These are phyloP conservation scores for Aspergillus melleus DNA, from an alignment of 2,329 filamentous ascomycete genomes.

Conservation along the genomic window DNA sequence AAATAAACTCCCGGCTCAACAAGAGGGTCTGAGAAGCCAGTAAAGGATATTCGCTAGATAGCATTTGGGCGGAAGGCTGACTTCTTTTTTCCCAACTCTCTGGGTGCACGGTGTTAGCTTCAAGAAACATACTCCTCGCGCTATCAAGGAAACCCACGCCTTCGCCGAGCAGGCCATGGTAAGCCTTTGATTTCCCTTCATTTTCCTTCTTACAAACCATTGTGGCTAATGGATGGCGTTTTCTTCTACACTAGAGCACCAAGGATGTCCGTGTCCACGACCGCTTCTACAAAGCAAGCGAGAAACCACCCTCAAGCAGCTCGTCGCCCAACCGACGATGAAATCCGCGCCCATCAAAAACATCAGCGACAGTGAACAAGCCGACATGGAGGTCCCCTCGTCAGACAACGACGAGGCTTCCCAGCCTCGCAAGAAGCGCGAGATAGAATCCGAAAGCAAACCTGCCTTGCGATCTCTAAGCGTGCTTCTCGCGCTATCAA, in stretches of 20 bases:
- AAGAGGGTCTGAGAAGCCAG: too few relatives aligned
- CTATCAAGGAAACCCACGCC: too few relatives aligned
- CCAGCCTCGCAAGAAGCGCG: slow-evolving; percentile 42
- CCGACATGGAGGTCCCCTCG: slow-evolving; percentile 46
- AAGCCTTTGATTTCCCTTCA: too few relatives aligned
- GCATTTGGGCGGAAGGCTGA: slow-evolving; percentile 70
- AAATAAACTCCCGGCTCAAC: too few relatives aligned
- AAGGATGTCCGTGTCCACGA: slow-evolving; percentile 14
- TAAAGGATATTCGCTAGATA: slow-evolving; percentile 27
- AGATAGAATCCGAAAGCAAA: slow-evolving; percentile 23
- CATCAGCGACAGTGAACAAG: slow-evolving; percentile 48
- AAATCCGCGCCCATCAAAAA: slow-evolving; percentile 40
- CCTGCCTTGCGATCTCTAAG: slow-evolving; percentile 55
- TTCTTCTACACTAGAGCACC: too few relatives aligned
- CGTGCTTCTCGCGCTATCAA: slow-evolving; percentile 97
- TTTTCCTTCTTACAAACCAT: too few relatives aligned
- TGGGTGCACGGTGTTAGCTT: slow-evolving; percentile 96
- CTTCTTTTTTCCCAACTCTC: slow-evolving; percentile 42
- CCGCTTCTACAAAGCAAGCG: slow-evolving; percentile 36
- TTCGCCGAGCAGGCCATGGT: too few relatives aligned
- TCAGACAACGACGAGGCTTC: slow-evolving; percentile 34
- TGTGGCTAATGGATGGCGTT: too few relatives aligned
- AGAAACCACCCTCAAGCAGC: slow-evolving; percentile 38
- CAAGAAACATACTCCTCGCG: slow-evolving; percentile 57
- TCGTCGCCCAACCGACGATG: slow-evolving; percentile 27